phyloP scores from a whole-genome alignment of 345 rosid species.

The Microthlaspi erraticum region DNA sequence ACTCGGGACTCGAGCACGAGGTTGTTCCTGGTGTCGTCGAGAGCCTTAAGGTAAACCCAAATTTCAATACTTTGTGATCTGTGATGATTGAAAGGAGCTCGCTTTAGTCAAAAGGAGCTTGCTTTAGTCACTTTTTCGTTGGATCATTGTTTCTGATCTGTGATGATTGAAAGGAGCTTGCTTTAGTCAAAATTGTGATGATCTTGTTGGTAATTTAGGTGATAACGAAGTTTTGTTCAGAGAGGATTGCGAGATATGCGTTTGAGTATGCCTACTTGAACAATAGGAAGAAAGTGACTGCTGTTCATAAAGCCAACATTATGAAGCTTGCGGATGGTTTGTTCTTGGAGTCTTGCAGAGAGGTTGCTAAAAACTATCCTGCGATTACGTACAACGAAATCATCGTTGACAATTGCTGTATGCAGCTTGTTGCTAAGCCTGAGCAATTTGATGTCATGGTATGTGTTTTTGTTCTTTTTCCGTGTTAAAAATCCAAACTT shows the following conservation, averaged over 20 bases:
- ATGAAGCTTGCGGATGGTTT: conserved; percentile 99
- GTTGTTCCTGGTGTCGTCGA: conserved; percentile 97
- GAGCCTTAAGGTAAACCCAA: conserved; percentile 76
- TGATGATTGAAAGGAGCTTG: no score
- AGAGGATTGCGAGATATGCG: conserved; percentile 91
- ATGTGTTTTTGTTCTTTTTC: neutral
- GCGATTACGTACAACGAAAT: conserved; percentile 87
- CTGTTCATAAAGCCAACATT: conserved; percentile 97
- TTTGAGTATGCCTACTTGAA: conserved; percentile 96
- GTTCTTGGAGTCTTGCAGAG: conserved; percentile 93
- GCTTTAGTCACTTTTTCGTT: no score
- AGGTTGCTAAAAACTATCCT: conserved; percentile 79
- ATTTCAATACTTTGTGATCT: neutral
- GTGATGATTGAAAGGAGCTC: no score
- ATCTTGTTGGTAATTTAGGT: conserved; percentile 54
- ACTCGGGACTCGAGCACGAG: conserved; percentile 89
- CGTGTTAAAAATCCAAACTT: neutral
- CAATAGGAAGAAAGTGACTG: conserved; percentile 91
- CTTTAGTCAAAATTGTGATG: neutral
- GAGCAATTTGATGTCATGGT: conserved; percentile 99
- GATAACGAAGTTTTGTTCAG: conserved; percentile 96
- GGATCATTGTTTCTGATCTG: no score
- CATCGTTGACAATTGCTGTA: conserved; percentile 94
- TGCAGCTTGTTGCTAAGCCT: conserved; percentile 98
- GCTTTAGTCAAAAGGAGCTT: no score